phyloP scores from a whole-genome alignment of 176 grass and related monocot genomes.

The Saccharum spontaneum region DNA sequence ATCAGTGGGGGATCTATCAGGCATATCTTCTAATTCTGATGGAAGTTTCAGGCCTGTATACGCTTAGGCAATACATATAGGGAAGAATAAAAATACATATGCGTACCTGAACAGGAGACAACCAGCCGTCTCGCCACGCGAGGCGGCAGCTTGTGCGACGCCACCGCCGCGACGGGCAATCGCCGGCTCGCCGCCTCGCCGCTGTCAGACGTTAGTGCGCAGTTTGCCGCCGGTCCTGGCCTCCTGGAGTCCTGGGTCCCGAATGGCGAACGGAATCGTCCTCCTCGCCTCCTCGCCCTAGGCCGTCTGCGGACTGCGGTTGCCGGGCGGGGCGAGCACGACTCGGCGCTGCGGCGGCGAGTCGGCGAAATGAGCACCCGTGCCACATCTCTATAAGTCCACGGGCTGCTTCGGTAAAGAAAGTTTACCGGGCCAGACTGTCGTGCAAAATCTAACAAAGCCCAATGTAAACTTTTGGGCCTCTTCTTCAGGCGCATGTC shows the following conservation, averaged over 20 bases:
- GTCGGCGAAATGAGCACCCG: neutral
- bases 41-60: neutral
- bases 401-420: neutral
- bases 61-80: neutral
- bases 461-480: neutral
- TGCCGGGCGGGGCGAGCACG: neutral
- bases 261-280: neutral
- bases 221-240: neutral
- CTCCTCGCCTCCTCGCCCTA: neutral
- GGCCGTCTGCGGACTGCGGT: neutral
- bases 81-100: neutral
- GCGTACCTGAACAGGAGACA: neutral
- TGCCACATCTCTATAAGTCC: neutral
- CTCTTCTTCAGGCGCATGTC: no score
- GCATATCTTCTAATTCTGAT: neutral
- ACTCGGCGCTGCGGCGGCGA: neutral
- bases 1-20: neutral
- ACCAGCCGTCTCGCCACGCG: neutral
- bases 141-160: neutral
- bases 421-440: neutral
- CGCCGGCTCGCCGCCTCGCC: neutral
- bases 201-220: neutral
- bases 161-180: neutral
- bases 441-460: neutral
- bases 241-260: no score